phyloP scores from a whole-genome alignment of 306 rosid species.

The Corylus avellana region DNA sequence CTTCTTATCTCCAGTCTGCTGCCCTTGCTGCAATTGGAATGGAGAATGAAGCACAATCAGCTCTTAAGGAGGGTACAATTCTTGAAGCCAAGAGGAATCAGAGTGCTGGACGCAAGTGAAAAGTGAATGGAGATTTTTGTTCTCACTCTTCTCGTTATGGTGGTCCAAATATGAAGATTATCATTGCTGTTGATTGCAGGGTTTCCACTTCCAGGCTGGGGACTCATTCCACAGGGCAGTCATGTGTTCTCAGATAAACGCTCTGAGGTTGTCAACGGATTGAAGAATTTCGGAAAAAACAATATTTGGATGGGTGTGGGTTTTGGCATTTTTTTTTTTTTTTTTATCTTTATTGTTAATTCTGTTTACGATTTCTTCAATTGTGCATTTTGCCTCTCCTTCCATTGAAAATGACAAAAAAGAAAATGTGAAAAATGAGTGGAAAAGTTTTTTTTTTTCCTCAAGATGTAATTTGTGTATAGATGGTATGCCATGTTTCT shows the following conservation, averaged over 20 bases:
- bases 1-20: slow-evolving; percentile 81
- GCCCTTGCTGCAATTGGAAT: slow-evolving; percentile 55
- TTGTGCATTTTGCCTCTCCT: slow-evolving; percentile 18
- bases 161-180: not conserved
- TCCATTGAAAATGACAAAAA: not conserved
- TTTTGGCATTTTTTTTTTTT: slow-evolving; percentile 2
- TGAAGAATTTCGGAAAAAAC: not conserved
- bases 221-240: not conserved
- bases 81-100: slow-evolving; percentile 63
- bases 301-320: slow-evolving; percentile 16
- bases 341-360: not conserved
- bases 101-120: slow-evolving; percentile 52
- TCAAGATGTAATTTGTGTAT: slow-evolving; percentile 39
- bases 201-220: not conserved
- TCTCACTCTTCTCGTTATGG: not conserved
- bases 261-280: slow-evolving; percentile 4
- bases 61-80: slow-evolving; percentile 65
- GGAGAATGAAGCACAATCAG: slow-evolving; percentile 68
- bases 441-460: not conserved
- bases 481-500: slow-evolving; percentile 11
- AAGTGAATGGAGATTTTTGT: slow-evolving; percentile 26
- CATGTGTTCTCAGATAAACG: not conserved
- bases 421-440: not conserved
- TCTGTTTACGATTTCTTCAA: slow-evolving; percentile 23
- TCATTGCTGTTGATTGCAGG: not conserved